Evolutionary conservation across 192 early-diverging fungal genomes (phyloP).

Genomic region (Rhizoclosmatium sp.): DNA sequence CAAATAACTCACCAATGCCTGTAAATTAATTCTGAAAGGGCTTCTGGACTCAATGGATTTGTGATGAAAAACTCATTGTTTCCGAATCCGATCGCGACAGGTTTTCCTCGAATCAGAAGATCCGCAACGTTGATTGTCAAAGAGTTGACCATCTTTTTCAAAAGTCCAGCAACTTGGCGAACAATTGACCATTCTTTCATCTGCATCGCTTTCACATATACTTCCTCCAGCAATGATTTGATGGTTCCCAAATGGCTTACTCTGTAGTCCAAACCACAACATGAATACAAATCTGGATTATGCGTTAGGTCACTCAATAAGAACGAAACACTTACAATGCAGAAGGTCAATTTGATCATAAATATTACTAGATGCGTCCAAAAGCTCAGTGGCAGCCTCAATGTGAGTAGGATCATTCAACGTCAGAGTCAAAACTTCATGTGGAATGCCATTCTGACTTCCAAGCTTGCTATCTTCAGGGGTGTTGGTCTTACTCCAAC

Average conservation of each 20-base stretch:
- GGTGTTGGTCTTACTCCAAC: neutral
- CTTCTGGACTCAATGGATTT: slow-evolving; percentile 73
- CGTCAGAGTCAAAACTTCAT: slow-evolving; percentile 63
- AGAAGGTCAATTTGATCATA: slow-evolving; percentile 85
- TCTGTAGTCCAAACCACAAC: slow-evolving; percentile 63
- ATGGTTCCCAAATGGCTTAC: slow-evolving; percentile 63
- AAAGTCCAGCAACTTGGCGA: slow-evolving; percentile 79
- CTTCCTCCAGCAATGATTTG: slow-evolving; percentile 75
- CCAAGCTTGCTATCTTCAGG: neutral
- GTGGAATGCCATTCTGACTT: neutral
- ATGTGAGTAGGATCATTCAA: slow-evolving; percentile 71
- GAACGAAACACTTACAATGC: slow-evolving; percentile 56
- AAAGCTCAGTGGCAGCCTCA: slow-evolving; percentile 63
- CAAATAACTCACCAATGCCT: slow-evolving; percentile 62
- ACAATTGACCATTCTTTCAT: slow-evolving; percentile 81
- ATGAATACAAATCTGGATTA: slow-evolving; percentile 65
- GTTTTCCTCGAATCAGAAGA: slow-evolving; percentile 78
- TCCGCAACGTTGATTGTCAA: slow-evolving; percentile 84
- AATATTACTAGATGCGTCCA: slow-evolving; percentile 71
- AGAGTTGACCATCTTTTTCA: slow-evolving; percentile 76
- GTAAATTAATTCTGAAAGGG: slow-evolving; percentile 70
- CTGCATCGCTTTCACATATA: slow-evolving; percentile 80
- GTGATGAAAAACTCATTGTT: slow-evolving; percentile 71
- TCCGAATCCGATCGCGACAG: slow-evolving; percentile 79
- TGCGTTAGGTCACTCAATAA: neutral